Evolutionary conservation across 2,329 filamentous ascomycete species (phyloP).

Genomic region (Epichloe bromicola): DNA sequence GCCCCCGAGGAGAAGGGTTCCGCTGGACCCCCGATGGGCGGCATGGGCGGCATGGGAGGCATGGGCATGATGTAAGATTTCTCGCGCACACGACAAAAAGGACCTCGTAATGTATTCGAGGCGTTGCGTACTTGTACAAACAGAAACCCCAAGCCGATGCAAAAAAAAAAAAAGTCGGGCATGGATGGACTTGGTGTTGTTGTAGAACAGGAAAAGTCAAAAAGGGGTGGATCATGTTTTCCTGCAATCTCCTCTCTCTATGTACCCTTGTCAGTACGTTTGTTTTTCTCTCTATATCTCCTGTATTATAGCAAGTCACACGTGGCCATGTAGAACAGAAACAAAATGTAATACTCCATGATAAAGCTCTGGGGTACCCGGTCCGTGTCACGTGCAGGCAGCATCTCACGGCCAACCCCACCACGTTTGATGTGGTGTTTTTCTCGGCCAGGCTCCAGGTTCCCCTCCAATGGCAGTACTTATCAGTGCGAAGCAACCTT

Average conservation of each 20-base stretch:
- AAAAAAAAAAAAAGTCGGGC: conserved; percentile 14
- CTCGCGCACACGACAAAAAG: conserved; percentile 8
- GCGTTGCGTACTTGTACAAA: conserved; percentile 21
- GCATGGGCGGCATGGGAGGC: conserved; percentile 56
- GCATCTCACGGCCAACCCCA: conserved; percentile 20
- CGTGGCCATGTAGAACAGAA: conserved; percentile 17
- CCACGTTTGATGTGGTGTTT: conserved; percentile 18
- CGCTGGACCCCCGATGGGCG: conserved; percentile 45
- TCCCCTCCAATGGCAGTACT: conserved; percentile 8
- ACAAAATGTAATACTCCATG: conserved; percentile 9
- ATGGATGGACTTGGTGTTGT: conserved; percentile 38
- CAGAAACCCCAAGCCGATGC: conserved; percentile 1
- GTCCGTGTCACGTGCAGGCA: conserved; percentile 17
- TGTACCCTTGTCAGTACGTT: conserved; percentile 15
- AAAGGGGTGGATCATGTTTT: conserved; percentile 17
- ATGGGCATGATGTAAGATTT: conserved; percentile 49
- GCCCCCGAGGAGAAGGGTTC: conserved; percentile 84
- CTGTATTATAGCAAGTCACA: conserved; percentile 20
- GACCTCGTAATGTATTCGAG: background rate
- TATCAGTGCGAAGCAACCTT: conserved; percentile 1
- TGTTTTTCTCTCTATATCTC: conserved; percentile 16
- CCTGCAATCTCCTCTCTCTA: conserved; percentile 24
- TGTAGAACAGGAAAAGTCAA: conserved; percentile 12
- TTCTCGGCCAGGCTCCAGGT: conserved; percentile 17
- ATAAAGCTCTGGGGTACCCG: conserved; percentile 1